These are phyloP conservation scores for Gillenia trifoliata DNA, from an alignment of 306 rosid genomes.

Conservation along the genomic window DNA sequence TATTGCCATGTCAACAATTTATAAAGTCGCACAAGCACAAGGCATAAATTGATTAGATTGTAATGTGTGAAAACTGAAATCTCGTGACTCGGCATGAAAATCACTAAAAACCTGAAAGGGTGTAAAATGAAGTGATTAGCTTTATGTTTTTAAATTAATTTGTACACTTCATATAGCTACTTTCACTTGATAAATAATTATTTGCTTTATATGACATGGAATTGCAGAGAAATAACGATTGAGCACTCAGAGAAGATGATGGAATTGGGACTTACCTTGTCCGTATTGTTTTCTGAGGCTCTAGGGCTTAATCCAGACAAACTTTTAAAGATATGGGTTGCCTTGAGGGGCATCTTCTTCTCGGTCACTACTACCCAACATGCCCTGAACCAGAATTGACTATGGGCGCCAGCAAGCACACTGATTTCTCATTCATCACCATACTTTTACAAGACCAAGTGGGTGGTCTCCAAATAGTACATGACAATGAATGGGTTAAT, in stretches of 20 bases:
- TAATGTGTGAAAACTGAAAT: too few relatives aligned
- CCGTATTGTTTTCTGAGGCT: neutral
- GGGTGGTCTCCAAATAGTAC: constrained; percentile 43
- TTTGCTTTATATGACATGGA: too few relatives aligned
- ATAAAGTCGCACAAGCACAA: too few relatives aligned
- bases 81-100: too few relatives aligned
- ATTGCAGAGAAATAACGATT: neutral
- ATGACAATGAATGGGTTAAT: constrained; percentile 4
- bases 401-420: constrained; percentile 14
- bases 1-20: too few relatives aligned
- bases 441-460: constrained; percentile 43
- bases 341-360: neutral
- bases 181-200: too few relatives aligned
- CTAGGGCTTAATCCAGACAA: neutral
- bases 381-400: constrained; percentile 14
- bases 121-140: too few relatives aligned
- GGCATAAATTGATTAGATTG: too few relatives aligned
- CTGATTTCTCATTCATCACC: constrained; percentile 33
- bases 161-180: too few relatives aligned
- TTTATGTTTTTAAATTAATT: too few relatives aligned
- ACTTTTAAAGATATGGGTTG: neutral
- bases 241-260: constrained; percentile 29
- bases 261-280: constrained; percentile 27
- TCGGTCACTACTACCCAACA: constrained; percentile 8
- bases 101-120: too few relatives aligned